Percentiles rank a stretch among this genome's conserved stretches.
These are phyloP conservation scores for Rhododendron molle DNA, from an alignment of 148 eudicot species.

Conservation along the genomic window DNA sequence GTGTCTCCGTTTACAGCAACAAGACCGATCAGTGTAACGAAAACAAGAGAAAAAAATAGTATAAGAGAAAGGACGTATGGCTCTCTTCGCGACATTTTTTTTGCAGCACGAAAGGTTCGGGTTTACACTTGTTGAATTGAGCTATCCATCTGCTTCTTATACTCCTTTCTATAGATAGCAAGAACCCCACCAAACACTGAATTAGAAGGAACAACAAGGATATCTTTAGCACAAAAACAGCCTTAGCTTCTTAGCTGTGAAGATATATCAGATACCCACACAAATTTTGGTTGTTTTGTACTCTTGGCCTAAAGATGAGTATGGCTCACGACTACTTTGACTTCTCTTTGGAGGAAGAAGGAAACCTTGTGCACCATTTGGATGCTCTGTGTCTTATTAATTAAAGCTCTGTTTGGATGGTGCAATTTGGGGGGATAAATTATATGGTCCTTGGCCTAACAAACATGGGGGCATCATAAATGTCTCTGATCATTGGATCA, in stretches of 20 bases:
- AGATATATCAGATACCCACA: conserved; percentile 17
- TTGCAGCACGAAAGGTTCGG: background rate
- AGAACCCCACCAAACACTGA: background rate
- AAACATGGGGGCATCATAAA: background rate
- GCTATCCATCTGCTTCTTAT: background rate
- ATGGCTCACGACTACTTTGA: background rate
- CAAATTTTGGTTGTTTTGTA: conserved; percentile 15
- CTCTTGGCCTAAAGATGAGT: background rate
- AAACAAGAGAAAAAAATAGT: background rate
- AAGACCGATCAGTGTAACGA: conserved; percentile 6
- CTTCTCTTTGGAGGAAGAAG: background rate
- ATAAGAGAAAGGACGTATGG: conserved; percentile 2
- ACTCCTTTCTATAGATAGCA: conserved; percentile 12
- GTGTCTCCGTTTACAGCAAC: conserved; percentile 17
- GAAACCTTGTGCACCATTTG: background rate
- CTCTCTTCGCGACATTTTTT: conserved; percentile 11
- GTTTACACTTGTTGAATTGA: background rate
- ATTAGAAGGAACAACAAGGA: background rate
- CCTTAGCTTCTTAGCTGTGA: conserved; percentile 26
- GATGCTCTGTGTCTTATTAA: background rate
- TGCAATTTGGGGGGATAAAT: background rate
- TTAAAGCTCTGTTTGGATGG: background rate
- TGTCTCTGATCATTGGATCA: background rate
- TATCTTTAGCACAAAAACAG: conserved; percentile 2
- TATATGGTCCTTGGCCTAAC: background rate